Percentiles rank a stretch among this genome's conserved stretches.
These are phyloP conservation scores for Boechera stricta DNA, from an alignment of 345 rosid species.

Conservation along the genomic window DNA sequence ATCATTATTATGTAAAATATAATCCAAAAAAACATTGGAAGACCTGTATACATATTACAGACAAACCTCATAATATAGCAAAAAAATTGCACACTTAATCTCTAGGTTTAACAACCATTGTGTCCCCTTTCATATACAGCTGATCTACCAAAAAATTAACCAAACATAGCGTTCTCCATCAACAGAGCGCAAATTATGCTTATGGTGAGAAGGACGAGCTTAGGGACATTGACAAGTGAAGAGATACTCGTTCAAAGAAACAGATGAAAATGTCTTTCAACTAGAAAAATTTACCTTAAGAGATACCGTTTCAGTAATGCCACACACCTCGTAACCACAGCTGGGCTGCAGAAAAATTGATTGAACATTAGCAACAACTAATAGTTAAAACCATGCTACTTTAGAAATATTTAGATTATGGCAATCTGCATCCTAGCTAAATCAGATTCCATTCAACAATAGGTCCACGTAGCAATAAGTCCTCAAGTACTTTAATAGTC, in stretches of 20 bases:
- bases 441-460: conserved; percentile 11
- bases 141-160: conserved; percentile 23
- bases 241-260: conserved; percentile 29
- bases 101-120: conserved; percentile 12
- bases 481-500: conserved; percentile 10
- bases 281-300: conserved; percentile 61
- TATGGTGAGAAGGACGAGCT: conserved; percentile 4
- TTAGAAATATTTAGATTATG: conserved; percentile 1
- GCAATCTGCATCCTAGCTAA: conserved; percentile 28
- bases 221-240: conserved; percentile 26
- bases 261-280: conserved; percentile 29
- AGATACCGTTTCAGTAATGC: conserved; percentile 88
- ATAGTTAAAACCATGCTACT: conserved; percentile 20
- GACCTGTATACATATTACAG: conserved; percentile 10
- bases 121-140: conserved; percentile 19
- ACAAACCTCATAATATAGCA: conserved; percentile 4
- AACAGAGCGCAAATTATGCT: conserved; percentile 1
- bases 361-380: conserved; percentile 43
- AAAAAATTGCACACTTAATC: neutral
- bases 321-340: conserved; percentile 95
- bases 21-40: conserved; percentile 20
- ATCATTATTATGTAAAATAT: conserved; percentile 30
- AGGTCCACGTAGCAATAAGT: conserved; percentile 2
- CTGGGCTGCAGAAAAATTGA: conserved; percentile 73
- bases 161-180: conserved; percentile 21